Base-by-base conservation (phyloP, 345 rosid species). In the Eucalyptus urophylla region DNA sequence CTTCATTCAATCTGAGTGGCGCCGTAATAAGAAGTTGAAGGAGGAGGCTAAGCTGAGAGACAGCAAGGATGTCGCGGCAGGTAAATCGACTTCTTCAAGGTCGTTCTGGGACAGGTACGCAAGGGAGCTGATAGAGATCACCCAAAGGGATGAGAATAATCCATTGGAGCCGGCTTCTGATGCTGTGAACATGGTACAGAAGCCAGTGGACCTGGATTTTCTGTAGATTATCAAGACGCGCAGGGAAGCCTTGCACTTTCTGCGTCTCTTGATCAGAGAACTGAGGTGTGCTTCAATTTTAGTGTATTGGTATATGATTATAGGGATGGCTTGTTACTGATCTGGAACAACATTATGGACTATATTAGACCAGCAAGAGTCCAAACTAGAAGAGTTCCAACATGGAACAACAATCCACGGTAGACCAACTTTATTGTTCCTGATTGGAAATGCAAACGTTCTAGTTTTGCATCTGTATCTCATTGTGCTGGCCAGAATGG, bases 161-260 rank as follows among this genome's bases (percentile, higher is more conserved):
- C 37, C 69, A 43, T 76, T 80, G 86, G 92, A 86, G 40, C 33
- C 58, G 53, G 89, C 62, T 56, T 87, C 76, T 12, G 69, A 40
- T 67, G 69, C 86, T 91, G 92, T 87, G 81, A 86, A 89, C 88
- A 49, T 87, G 31, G 87, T 89, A 45, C 87, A 31, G 16, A 93
- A 92, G 87, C 93, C 93, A 29, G 91, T 80, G 40, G 94, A 90
- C 87, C 94, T 90, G 1, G 91, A 89, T 86, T 93, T 85, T 50
- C 62, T 9, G 62, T 14, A 14, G 87, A 86, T 14, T 17, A 86
- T 37, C 43, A 72, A 37, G 45, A 37, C 45, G 8, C 27, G 45
- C 83, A 37, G 43, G 5, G 45, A 72, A 72, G 83, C 45, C 83
- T 72, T 72, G 83, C 45, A 37, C 83, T 37, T 72, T 19, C 45